Base-by-base conservation (phyloP, 176 grass and related monocot species). In the Oryza nivara region DNA sequence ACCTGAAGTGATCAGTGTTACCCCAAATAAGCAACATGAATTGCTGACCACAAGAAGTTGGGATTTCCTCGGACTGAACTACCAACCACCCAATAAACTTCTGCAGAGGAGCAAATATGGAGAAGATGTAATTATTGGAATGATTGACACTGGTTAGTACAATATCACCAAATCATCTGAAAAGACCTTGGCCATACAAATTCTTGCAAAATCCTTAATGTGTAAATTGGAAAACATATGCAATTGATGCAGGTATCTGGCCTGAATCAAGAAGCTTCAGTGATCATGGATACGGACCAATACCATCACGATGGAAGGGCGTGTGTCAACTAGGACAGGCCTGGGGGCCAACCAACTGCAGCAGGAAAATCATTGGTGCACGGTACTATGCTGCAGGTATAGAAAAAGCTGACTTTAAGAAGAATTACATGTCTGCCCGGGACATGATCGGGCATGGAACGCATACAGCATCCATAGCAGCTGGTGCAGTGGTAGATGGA, bases 191-290 rank as follows among this genome's bases (percentile, higher is more conserved):
- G 46, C 22, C 51, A 19, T 56, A 44, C 14, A 60, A 82, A 45
- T 82, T 72, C n/a, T 61, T 72, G 67, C 73, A 60, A 76, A 75
- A 61, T 70, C n/a, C 60, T 45, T 80, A 68, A 58, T n/a, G 16
- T 13, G 23, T 78, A 79, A 47, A 8, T 32, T 67, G 4, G 38
- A 52, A 5, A n/a, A 72, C 11, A 19, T 45, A 74, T 65, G 28
- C 30, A 80, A 74, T 44, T 80, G 58, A 79, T 86, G 69, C 77
- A 74, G 85, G 82, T 34, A 77, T 84, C 44, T 84, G 65, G 82
- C 82, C 82, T 41, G 82, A 84, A 68, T 84, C 82, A 69, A 86
- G 70, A 80, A 80, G 85, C 35, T 86, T 86, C 70, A 86, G 44
- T 26, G 85, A 86, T 7, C 34, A 86, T 22, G 77, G 61, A 74